Evolutionary conservation across 176 grass and related monocot genomes (phyloP), one percentile per base, ranked within the genome.

Genomic region (Tillandsia leiboldiana): DNA sequence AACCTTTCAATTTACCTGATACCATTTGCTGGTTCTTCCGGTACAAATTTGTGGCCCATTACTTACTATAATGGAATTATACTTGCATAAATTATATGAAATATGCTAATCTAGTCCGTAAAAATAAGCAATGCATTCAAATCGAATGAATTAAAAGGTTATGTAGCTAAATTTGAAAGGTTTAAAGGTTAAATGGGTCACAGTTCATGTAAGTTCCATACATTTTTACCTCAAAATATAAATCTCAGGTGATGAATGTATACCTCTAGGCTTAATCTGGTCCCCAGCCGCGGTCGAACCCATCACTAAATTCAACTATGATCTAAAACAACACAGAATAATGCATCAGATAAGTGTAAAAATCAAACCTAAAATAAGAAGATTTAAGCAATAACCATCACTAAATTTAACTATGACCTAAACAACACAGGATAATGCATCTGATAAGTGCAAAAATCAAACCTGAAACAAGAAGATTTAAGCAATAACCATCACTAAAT

Each of bases 231-330:
- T 11, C 23, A 7, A 12, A 51, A 70, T 12, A 12, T 70, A 51
- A 17, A 24, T 52, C 26, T 42, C 33, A 42, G 68, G 49, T 52
- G 42, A 23, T 12, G n/a, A 52, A 10, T 33, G 15, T 10, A 18
- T 70, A 70, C 68, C 68, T 70, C 68, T 70, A 9, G 68, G 68
- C 22, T 70, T 70, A 13, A 70, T 70, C 49, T 70, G 50, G 12
- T 70, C 68, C 22, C 12, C 11, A 9, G 50, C 20, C 11, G 64
- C 64, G 8, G 29, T 29, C 12, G 56, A 23, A 61, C 17, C 11
- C 15, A 61, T 18, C 56, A 61, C 17, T 61, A 61, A 61, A 61
- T 61, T 10, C 10, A 61, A 61, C 14, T 57, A 17, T 8, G 53
- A 57, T 24, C 11, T 56, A 14, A 56, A 56, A 14, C 53, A 14